phyloP scores from a whole-genome alignment of 1,284 basidiomycete species.

The Agroathelia rolfsii region DNA sequence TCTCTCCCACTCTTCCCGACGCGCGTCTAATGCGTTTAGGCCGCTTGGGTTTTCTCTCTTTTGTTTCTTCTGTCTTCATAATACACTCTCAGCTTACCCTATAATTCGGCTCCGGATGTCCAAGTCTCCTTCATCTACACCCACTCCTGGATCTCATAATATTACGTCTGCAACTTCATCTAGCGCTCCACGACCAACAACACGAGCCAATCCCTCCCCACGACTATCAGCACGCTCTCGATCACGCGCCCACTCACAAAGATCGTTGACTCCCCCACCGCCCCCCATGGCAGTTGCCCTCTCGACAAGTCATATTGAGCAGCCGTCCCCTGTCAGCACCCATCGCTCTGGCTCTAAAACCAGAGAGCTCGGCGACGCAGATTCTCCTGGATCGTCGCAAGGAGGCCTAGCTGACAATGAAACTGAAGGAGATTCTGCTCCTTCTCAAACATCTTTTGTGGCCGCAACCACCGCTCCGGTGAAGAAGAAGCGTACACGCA shows the following conservation, averaged over 20 bases:
- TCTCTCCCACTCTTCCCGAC: no score
- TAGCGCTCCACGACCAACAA: slow-evolving; percentile 32
- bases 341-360: slow-evolving; percentile 14
- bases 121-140: slow-evolving; percentile 32
- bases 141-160: slow-evolving; percentile 25
- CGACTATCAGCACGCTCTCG: slow-evolving; percentile 8
- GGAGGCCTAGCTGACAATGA: slow-evolving; percentile 45
- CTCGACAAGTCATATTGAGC: slow-evolving; percentile 10
- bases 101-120: slow-evolving; percentile 42
- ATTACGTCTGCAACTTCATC: slow-evolving; percentile 21
- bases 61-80: slow-evolving; percentile 18
- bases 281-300: slow-evolving; percentile 15
- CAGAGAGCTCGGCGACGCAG: slow-evolving; percentile 27
- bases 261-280: slow-evolving; percentile 16
- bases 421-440: slow-evolving; percentile 28
- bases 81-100: neutral
- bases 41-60: slow-evolving; percentile 25
- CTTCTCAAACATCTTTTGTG: slow-evolving; percentile 21
- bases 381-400: slow-evolving; percentile 45
- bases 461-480: slow-evolving; percentile 26
- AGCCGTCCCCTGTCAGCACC: slow-evolving; percentile 11
- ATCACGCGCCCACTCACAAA: slow-evolving; percentile 21
- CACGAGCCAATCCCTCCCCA: slow-evolving; percentile 19
- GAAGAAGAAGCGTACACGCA: slow-evolving; percentile 61
- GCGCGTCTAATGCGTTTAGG: no score